These are phyloP conservation scores for Gossypium gossypioides DNA, from an alignment of 441 rosid species.

Conservation along the genomic window DNA sequence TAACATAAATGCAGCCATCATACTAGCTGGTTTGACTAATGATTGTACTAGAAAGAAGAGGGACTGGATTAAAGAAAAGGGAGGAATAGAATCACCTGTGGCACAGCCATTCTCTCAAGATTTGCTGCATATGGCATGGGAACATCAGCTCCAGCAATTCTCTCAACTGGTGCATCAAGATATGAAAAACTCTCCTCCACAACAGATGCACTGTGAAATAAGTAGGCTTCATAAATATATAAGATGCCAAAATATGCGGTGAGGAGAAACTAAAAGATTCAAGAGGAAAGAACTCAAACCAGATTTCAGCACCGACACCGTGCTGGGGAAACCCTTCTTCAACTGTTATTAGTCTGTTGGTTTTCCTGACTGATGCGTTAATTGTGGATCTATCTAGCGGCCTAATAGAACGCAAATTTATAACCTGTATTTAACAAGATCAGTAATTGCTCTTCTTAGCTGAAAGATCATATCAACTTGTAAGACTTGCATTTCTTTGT, in stretches of 20 bases:
- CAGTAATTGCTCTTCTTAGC: background rate
- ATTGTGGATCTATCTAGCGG: slow-evolving; percentile 65
- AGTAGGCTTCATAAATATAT: background rate
- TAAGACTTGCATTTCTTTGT: background rate
- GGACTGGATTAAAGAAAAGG: background rate
- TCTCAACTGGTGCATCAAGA: slow-evolving; percentile 72
- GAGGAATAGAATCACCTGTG: slow-evolving; percentile 39
- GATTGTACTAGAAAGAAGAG: background rate
- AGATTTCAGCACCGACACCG: slow-evolving; percentile 77
- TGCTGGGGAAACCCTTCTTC: slow-evolving; percentile 83
- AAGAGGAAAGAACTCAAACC: slow-evolving; percentile 27
- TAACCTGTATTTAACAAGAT: slow-evolving; percentile 36
- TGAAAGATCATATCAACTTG: background rate
- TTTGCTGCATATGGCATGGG: slow-evolving; percentile 78
- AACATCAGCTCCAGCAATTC: slow-evolving; percentile 67
- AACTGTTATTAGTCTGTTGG: slow-evolving; percentile 69
- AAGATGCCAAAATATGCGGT: background rate
- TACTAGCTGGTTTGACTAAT: background rate
- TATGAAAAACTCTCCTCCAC: slow-evolving; percentile 61
- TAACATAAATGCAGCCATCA: background rate
- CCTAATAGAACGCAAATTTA: slow-evolving; percentile 65
- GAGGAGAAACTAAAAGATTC: background rate
- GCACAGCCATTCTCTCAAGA: slow-evolving; percentile 68
- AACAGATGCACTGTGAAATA: slow-evolving; percentile 36
- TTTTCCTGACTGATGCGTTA: slow-evolving; percentile 67